Evolutionary conservation across 2,329 filamentous ascomycete genomes (phyloP).

Genomic region (Penicillium oxalicum): DNA sequence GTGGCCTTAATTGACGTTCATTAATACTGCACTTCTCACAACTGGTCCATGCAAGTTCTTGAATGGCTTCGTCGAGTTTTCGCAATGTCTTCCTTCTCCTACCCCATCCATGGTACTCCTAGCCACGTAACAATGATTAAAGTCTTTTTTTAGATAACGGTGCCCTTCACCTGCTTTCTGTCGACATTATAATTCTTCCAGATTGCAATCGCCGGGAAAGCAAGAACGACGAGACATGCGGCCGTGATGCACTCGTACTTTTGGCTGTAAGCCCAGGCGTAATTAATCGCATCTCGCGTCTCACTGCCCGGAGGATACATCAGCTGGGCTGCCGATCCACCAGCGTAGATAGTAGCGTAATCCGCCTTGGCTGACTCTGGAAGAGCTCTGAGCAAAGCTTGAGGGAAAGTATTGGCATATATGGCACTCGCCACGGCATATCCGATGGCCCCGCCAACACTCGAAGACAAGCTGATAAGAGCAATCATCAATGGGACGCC

Average conservation of each 20-base stretch:
- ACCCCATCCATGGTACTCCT: neutral
- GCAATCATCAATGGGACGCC: conserved; percentile 44
- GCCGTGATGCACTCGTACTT: conserved; percentile 22
- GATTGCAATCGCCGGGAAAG: conserved; percentile 19
- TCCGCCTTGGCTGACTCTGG: conserved; percentile 15
- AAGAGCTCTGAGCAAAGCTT: conserved; percentile 11
- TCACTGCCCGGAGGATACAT: conserved; percentile 25
- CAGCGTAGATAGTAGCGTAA: conserved; percentile 18
- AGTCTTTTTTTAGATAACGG: conserved; percentile 3
- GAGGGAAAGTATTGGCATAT: conserved; percentile 15
- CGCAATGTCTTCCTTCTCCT: neutral
- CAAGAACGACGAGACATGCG: conserved; percentile 19
- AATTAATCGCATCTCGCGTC: conserved; percentile 29
- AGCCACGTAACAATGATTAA: neutral
- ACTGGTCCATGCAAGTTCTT: neutral
- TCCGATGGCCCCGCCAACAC: conserved; percentile 32
- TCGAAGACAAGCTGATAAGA: conserved; percentile 28
- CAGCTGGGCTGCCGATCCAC: conserved; percentile 23
- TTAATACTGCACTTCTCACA: neutral
- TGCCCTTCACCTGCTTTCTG: conserved; percentile 27
- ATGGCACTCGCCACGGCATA: conserved; percentile 20
- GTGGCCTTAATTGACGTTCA: neutral
- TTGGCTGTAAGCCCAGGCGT: conserved; percentile 30
- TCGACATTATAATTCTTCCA: conserved; percentile 28
- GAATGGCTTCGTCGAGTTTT: neutral